Evolutionary conservation across 129 eudicot species (phyloP).

Genomic region (Flaveria robusta): DNA sequence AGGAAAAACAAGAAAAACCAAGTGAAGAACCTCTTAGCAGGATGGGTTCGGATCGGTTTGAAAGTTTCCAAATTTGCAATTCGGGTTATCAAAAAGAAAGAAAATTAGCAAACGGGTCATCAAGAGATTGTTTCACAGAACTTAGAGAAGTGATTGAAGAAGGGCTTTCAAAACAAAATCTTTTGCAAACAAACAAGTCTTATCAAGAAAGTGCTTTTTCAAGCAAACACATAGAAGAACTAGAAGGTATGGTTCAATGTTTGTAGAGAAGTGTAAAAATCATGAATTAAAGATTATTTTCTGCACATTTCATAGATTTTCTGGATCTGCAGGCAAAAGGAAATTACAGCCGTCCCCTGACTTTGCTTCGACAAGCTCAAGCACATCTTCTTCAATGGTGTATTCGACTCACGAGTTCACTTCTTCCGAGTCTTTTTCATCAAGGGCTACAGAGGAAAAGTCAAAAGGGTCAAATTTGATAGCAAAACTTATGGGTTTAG

Average conservation of each 20-base stretch:
- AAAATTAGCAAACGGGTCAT: constrained; percentile 48
- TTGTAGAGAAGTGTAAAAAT: not conserved
- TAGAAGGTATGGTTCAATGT: constrained; percentile 22
- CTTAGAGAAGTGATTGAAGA: constrained; percentile 70
- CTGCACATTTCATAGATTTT: constrained; percentile 9
- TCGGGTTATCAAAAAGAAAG: constrained; percentile 46
- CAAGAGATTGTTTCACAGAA: constrained; percentile 68
- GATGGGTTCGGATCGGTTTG: constrained; percentile 38
- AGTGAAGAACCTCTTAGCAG: constrained; percentile 35
- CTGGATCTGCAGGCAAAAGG: constrained; percentile 38
- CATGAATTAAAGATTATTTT: not conserved
- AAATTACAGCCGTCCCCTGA: constrained; percentile 41
- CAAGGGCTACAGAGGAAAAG: constrained; percentile 48
- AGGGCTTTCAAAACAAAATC: constrained; percentile 68
- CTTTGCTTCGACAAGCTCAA: constrained; percentile 66
- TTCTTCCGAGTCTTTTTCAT: constrained; percentile 55
- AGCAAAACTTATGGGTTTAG: constrained; percentile 88
- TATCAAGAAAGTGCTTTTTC: constrained; percentile 33
- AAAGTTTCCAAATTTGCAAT: constrained; percentile 34
- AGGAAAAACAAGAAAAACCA: constrained; percentile 49
- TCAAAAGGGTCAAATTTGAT: constrained; percentile 57
- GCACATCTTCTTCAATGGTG: constrained; percentile 62
- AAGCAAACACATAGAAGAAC: constrained; percentile 21
- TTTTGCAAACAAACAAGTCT: constrained; percentile 47
- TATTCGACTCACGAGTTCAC: constrained; percentile 54